Evolutionary conservation across 805 yeast genomes (phyloP), one percentile per base, ranked within the genome.

Genomic region (Candida parachauliodes): DNA sequence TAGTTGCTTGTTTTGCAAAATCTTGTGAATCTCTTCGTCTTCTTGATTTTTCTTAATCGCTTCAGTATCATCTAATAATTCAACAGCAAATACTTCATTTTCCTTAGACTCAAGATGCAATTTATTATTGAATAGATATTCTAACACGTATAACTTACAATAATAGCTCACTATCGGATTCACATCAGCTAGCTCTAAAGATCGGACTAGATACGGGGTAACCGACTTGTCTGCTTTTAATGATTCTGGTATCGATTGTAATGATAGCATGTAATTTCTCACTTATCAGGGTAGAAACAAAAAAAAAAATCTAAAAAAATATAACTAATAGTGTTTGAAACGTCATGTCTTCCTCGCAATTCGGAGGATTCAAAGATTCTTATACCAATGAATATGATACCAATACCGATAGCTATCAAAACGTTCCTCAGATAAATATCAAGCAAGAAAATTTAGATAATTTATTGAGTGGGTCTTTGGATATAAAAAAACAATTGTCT

Each of bases 161-260:
- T 75, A 84, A 58, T 86, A 87, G 4, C 91, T 68, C 20, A 87
- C 73, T 8, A 81, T 61, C 0, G 94, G 88, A 44, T 85, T 82
- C 8, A 68, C 71, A 0, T 49, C 42, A 14, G 60, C 67, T 28
- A 86, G 50, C 47, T 88, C 95, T 8, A 55, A 57, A 15, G 87
- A 68, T 6, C 89, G 69, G 5, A 65, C 58, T 12, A 80, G 57
- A 45, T 55, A 79, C 0, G 80, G 73, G 0, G 69, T 59, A 25
- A 77, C 61, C 2, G 54, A 43, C 45, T 67, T 67, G 32, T 57
- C 49, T 5, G 49, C 15, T 38, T 49, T 50, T n/a, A 62, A 43
- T 3, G 44, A 31, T 21, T 51, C 57, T 8, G 68, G 68, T 21
- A 62, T 44, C 17, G 46, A 36, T 20, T 36, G 36, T 29, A 37